phyloP scores from a whole-genome alignment of 31 red algal genomes.

The Odonthalia washingtoniensis region DNA sequence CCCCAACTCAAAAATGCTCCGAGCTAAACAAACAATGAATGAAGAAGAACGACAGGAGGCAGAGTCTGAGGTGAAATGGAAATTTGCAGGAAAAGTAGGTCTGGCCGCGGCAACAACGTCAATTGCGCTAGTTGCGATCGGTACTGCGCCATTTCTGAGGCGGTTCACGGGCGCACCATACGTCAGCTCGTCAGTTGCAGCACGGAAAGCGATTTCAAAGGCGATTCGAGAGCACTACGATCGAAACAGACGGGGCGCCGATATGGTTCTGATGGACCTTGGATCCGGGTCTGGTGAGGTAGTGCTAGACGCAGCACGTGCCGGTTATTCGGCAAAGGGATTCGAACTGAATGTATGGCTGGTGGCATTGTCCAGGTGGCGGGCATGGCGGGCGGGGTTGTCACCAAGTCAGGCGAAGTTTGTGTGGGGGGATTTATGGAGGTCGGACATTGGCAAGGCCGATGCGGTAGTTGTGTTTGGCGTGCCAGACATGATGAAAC shows the following conservation, averaged over 20 bases:
- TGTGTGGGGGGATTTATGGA: constrained; percentile 51
- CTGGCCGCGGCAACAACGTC: not conserved
- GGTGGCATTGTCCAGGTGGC: constrained; percentile 41
- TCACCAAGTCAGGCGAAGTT: constrained; percentile 16
- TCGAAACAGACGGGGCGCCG: not conserved
- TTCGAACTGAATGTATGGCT: constrained; percentile 61
- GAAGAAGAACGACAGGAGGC: no score
- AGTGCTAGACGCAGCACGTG: constrained; percentile 46
- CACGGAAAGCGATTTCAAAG: not conserved
- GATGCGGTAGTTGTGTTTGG: constrained; percentile 64
- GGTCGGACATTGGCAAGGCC: not conserved
- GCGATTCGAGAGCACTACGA: not conserved
- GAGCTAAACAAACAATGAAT: no score
- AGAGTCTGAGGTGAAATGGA: no score
- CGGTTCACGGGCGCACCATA: constrained; percentile 14
- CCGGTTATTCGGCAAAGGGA: constrained; percentile 37
- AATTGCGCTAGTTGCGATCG: not conserved
- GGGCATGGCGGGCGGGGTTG: constrained; percentile 19
- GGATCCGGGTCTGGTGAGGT: constrained; percentile 58
- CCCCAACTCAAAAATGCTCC: no score
- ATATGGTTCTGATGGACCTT: constrained; percentile 28
- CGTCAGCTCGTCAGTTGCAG: not conserved
- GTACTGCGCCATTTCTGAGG: not conserved
- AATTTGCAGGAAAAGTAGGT: not conserved
- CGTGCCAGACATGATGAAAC: constrained; percentile 55